Evolutionary conservation across 257 asterid genomes (phyloP).

Genomic region (Scutellaria barbata): DNA sequence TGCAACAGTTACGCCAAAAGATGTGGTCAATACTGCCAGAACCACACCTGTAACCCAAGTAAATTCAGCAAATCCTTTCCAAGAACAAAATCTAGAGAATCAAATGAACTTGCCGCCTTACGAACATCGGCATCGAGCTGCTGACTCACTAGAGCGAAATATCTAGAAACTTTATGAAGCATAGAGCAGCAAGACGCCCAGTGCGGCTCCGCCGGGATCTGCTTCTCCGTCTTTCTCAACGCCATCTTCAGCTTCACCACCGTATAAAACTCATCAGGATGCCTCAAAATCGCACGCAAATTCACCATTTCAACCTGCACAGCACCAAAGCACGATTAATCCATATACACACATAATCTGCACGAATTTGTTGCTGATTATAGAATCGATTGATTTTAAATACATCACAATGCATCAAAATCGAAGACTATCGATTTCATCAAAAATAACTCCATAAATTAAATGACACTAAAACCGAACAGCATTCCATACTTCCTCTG

Average conservation of each 20-base stretch:
- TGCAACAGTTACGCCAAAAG: no score
- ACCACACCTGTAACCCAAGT: no score
- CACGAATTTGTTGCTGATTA: slow-evolving; percentile 3
- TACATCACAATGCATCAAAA: not conserved
- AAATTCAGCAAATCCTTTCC: not conserved
- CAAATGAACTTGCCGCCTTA: slow-evolving; percentile 60
- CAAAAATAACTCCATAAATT: slow-evolving; percentile 22
- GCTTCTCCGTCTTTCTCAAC: slow-evolving; percentile 68
- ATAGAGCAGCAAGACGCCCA: slow-evolving; percentile 83
- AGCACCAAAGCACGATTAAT: slow-evolving; percentile 28
- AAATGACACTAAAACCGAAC: slow-evolving; percentile 16
- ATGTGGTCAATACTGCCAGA: no score
- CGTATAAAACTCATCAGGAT: slow-evolving; percentile 86
- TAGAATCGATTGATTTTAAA: slow-evolving; percentile 11
- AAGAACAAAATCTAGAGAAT: not conserved
- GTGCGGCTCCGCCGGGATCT: slow-evolving; percentile 84
- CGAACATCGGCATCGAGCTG: slow-evolving; percentile 91
- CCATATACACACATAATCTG: not conserved
- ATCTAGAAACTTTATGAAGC: slow-evolving; percentile 85
- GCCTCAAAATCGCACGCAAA: slow-evolving; percentile 61
- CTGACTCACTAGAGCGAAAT: slow-evolving; percentile 82
- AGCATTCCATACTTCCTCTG: slow-evolving; percentile 4
- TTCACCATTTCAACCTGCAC: slow-evolving; percentile 54
- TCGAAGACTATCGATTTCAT: not conserved
- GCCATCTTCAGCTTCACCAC: slow-evolving; percentile 80